A percentile compares a stretch with the other conserved stretches of the same genome.
These are phyloP conservation scores for Diutina rugosa DNA, from an alignment of 1,139 yeast genomes.

Conservation along the genomic window DNA sequence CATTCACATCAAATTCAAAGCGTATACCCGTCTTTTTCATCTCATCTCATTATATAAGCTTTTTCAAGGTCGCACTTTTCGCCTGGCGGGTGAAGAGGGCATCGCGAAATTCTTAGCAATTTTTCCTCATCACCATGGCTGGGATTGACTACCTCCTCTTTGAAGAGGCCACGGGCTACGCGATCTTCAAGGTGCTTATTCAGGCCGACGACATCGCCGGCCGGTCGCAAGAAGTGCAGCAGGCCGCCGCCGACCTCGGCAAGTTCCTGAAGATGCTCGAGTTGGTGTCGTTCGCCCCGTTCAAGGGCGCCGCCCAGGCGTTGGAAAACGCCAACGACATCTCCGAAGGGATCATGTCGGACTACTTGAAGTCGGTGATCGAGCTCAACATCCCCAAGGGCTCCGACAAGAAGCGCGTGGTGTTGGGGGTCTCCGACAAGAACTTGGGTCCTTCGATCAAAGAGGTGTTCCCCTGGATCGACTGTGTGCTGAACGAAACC, in stretches of 20 bases:
- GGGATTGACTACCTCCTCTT: slow-evolving; percentile 74
- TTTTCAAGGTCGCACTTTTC: neutral
- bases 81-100: neutral
- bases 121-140: slow-evolving; percentile 2
- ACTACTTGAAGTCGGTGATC: slow-evolving; percentile 76
- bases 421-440: slow-evolving; percentile 86
- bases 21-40: neutral
- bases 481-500: slow-evolving; percentile 81
- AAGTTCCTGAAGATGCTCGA: slow-evolving; percentile 88
- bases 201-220: slow-evolving; percentile 94
- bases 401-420: slow-evolving; percentile 50
- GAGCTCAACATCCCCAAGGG: slow-evolving; percentile 89
- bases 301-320: slow-evolving; percentile 98
- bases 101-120: neutral
- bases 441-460: slow-evolving; percentile 95
- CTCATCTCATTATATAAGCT: neutral
- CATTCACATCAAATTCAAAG: too few relatives aligned
- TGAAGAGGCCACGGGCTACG: slow-evolving; percentile 99
- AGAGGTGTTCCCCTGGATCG: slow-evolving; percentile 78
- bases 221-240: slow-evolving; percentile 87
- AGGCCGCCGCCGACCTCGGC: slow-evolving; percentile 75
- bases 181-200: slow-evolving; percentile 83
- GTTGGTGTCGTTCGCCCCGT: slow-evolving; percentile 92
- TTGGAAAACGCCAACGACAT: slow-evolving; percentile 96
- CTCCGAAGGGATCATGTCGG: slow-evolving; percentile 93